Conservation (phyloP, 2,329 filamentous ascomycete species). For the Aspergillus ibericus region DNA sequence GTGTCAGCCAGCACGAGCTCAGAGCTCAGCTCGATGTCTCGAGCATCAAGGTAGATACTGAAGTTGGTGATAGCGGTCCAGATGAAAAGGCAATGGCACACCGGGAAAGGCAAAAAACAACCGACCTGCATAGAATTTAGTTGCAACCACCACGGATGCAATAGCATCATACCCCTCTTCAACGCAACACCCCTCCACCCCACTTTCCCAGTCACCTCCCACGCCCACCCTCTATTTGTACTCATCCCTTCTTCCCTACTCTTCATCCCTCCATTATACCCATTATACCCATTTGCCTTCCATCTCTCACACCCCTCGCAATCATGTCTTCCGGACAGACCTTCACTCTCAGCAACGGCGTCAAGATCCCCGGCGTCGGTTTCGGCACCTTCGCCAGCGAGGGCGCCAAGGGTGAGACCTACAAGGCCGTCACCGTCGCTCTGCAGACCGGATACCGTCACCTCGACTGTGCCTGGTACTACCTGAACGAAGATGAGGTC, state of each 20-base stretch:
- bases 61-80: too few relatives aligned
- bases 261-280: neutral
- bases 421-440: constrained; percentile 54
- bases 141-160: neutral
- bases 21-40: neutral
- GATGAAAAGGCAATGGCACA: neutral
- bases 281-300: constrained; percentile 4
- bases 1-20: too few relatives aligned
- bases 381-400: constrained; percentile 70
- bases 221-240: constrained; percentile 1
- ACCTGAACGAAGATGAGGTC: constrained; percentile 56
- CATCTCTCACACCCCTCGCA: constrained; percentile 9
- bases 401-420: constrained; percentile 60
- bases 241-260: neutral
- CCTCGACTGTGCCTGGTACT: constrained; percentile 58
- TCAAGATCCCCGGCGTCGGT: constrained; percentile 62
- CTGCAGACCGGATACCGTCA: constrained; percentile 55
- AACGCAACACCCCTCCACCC: constrained; percentile 5
- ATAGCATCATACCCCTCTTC: constrained; percentile 11
- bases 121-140: neutral
- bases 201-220: constrained; percentile 3
- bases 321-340: constrained; percentile 57
- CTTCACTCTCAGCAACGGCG: constrained; percentile 58
- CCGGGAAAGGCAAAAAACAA: neutral
- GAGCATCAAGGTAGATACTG: too few relatives aligned